These are phyloP conservation scores for Backusella circina DNA, from an alignment of 192 early-diverging fungal genomes.

Conservation along the genomic window DNA sequence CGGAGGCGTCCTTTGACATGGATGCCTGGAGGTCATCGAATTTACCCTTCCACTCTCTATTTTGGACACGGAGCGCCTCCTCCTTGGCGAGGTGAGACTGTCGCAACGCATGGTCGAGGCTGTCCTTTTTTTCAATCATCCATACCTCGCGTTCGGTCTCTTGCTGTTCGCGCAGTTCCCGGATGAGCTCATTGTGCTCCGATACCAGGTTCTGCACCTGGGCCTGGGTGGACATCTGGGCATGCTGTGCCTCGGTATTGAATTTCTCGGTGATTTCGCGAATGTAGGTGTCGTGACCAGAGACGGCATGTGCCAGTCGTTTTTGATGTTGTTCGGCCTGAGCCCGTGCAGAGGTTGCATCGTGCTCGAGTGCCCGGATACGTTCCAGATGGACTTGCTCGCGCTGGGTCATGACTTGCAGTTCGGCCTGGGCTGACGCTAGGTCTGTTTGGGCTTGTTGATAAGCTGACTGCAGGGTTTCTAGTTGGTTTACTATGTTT, in stretches of 20 bases:
- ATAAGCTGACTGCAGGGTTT: neutral
- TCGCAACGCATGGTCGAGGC: neutral
- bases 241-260: neutral
- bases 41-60: conserved; percentile 8
- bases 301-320: neutral
- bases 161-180: conserved; percentile 10
- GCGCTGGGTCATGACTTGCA: neutral
- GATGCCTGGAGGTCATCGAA: conserved; percentile 3
- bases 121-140: conserved; percentile 6
- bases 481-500: neutral
- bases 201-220: conserved; percentile 7
- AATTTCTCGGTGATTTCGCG: neutral
- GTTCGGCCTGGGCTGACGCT: neutral
- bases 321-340: neutral
- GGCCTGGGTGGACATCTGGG: conserved; percentile 3
- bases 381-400: neutral
- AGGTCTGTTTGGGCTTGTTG: neutral
- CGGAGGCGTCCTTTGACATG: conserved; percentile 8
- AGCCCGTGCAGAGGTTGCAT: neutral
- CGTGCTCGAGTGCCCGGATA: neutral
- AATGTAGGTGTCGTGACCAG: neutral
- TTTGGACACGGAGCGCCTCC: neutral
- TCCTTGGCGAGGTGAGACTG: neutral
- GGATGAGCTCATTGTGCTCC: conserved; percentile 1
- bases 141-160: conserved; percentile 9